Evolutionary conservation across 371 early-diverging fungal species (phyloP), one percentile per base, ranked within the genome.

Genomic region (Coemansia sp.): DNA sequence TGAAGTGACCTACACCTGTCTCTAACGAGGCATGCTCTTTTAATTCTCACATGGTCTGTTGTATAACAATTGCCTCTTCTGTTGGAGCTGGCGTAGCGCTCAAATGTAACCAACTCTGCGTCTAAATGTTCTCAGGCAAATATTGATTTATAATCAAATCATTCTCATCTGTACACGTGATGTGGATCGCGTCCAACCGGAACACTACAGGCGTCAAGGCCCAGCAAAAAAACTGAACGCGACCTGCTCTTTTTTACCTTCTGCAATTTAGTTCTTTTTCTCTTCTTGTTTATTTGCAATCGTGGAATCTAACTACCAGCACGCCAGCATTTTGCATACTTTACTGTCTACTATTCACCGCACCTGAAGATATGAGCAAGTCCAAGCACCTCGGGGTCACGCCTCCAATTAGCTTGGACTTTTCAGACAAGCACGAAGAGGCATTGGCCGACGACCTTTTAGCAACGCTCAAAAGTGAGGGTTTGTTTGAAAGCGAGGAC

Each of bases 361-460:
- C 11, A 22, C 7, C 27, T 24, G 5, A 4, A 18, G 50, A 13
- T 29, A 68, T 71, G 76, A 64, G 59, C 68, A 64, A 62, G 22
- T 16, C 51, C 29, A 65, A 54, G 22, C 52, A 76, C 51, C 65
- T 71, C 6, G 90, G 90, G 10, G 86, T 90, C 24, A 87, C 88
- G 3, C 79, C 80, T 21, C 88, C 89, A 21, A 82, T 87, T 53
- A 84, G 84, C 31, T 62, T 64, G 21, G 83, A 77, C 24, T 48
- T 29, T 10, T 84, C 90, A 29, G 84, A 82, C 10, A 77, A 71
- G 16, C 79, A 82, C 39, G 95, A 96, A 51, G 61, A 84, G 24
- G 81, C 82, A 24, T 72, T 85, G 52, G 88, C 92, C 4, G 84
- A 83, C 11, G 72, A 78, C 21, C 82, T 96, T 13, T 73, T 89